These are phyloP conservation scores for Wilcoxina mikolae DNA, from an alignment of 495 filamentous ascomycete species.

Conservation along the genomic window DNA sequence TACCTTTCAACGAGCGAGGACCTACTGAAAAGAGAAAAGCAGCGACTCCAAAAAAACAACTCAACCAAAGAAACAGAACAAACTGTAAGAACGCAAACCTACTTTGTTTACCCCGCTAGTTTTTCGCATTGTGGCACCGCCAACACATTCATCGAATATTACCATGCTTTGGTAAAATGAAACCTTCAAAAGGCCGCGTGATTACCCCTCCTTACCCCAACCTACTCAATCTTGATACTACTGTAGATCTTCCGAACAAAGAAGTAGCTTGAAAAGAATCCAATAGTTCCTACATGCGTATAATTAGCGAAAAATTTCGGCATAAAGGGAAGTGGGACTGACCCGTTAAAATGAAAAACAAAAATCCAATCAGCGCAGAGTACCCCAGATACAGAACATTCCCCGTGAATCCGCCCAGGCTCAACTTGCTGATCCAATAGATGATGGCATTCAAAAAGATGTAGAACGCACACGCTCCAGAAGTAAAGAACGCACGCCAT, in stretches of 20 bases:
- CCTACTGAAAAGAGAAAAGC: no score
- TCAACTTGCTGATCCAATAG: slow-evolving; percentile 75
- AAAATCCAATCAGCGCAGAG: slow-evolving; percentile 69
- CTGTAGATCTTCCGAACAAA: slow-evolving; percentile 88
- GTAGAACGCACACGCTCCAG: slow-evolving; percentile 74
- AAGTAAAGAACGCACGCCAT: slow-evolving; percentile 81
- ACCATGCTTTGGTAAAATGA: no score
- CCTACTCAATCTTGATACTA: slow-evolving; percentile 93
- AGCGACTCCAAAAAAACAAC: no score
- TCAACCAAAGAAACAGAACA: no score
- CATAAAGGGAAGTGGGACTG: slow-evolving; percentile 30
- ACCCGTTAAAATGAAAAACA: slow-evolving; percentile 92
- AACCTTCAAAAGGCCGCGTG: no score
- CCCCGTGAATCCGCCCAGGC: slow-evolving; percentile 66
- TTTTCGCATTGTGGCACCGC: no score
- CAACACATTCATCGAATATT: no score
- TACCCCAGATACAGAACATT: slow-evolving; percentile 90
- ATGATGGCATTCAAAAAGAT: slow-evolving; percentile 78
- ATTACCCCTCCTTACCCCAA: no score
- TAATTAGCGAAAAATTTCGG: background rate
- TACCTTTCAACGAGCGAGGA: no score
- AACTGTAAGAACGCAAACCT: no score
- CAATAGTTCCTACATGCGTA: slow-evolving; percentile 58
- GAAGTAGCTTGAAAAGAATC: slow-evolving; percentile 85
- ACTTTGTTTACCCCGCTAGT: no score